Conservation (phyloP, 1,284 basidiomycete genomes). For the Ustilago sp. region DNA sequence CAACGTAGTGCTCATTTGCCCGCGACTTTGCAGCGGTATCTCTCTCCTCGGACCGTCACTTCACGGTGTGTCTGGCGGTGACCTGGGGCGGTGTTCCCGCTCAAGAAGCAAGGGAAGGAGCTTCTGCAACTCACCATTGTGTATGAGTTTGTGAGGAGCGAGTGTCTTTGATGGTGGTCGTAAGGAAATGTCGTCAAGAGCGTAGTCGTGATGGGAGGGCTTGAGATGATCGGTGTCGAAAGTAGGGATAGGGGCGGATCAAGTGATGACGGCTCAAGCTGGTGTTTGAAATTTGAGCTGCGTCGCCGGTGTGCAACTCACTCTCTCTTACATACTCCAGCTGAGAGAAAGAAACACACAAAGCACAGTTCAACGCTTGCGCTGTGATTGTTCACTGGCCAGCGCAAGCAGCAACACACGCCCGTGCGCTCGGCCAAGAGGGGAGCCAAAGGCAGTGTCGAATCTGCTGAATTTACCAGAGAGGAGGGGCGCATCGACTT, state of each 20-base stretch:
- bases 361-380: background rate
- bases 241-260: slow-evolving; percentile 28
- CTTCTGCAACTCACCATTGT: slow-evolving; percentile 39
- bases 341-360: slow-evolving; percentile 9
- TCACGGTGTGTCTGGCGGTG: background rate
- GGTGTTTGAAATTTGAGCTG: slow-evolving; percentile 9
- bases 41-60: too few relatives aligned
- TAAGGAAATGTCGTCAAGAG: slow-evolving; percentile 6
- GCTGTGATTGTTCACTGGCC: background rate
- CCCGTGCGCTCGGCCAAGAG: slow-evolving; percentile 12
- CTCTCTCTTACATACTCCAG: background rate
- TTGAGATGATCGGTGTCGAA: slow-evolving; percentile 26
- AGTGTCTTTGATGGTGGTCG: slow-evolving; percentile 15
- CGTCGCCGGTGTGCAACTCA: slow-evolving; percentile 11
- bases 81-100: background rate
- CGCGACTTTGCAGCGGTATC: too few relatives aligned
- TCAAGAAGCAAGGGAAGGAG: background rate
- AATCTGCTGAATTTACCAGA: slow-evolving; percentile 8
- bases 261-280: background rate
- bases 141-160: slow-evolving; percentile 18
- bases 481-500: slow-evolving; percentile 4
- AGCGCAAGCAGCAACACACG: slow-evolving; percentile 9
- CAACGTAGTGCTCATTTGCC: too few relatives aligned
- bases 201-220: background rate
- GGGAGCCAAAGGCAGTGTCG: slow-evolving; percentile 3